Evolutionary conservation across 805 yeast genomes (phyloP), one percentile per base, ranked within the genome.

Genomic region (Maudiozyma barnettii): DNA sequence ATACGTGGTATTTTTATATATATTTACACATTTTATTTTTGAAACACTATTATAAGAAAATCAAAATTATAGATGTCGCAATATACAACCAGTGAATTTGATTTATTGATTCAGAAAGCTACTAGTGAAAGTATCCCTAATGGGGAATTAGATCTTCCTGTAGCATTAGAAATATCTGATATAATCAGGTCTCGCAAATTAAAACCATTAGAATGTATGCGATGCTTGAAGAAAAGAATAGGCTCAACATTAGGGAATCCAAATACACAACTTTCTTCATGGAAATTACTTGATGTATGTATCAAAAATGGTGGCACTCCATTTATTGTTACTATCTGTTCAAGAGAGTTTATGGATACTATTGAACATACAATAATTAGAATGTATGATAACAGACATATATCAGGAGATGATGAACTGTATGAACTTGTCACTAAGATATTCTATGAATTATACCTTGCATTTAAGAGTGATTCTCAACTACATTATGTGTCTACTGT

Each of bases 291-390:
- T 30, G 98, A 93, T 57, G 75, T 87, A 41, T 85, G 96, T 66
- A 82, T 91, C 47, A 93, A 93, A 67, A 93, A 93, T 62, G 90
- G 96, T 42, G 99, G 99, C 7, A 72, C 73, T 43, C 95, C 87
- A 56, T 90, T 93, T 57, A 71, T 91, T 20, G 72, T 70, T 19
- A 96, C 88, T 57, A 72, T 90, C 29, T 78, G 91, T 31, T 76
- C 90, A 9, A 78, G 88, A 52, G 97, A 91, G 62, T 91, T 91
- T 54, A 76, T 89, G 68, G 96, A 85, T 62, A 80, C 87, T 22
- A 67, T 87, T 51, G 82, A 80, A 26, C 59, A 68, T 39, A 59
- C 74, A 0, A 63, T 77, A 26, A 59, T 69, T 30, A 65, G 67
- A 48, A 18, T 21, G 20, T 13, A 73, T 5, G n/a, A 35, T 9